Evolutionary conservation across 2,329 filamentous ascomycete genomes (phyloP), one percentile per base, ranked within the genome.

Genomic region (Trichoderma cornu-damae): DNA sequence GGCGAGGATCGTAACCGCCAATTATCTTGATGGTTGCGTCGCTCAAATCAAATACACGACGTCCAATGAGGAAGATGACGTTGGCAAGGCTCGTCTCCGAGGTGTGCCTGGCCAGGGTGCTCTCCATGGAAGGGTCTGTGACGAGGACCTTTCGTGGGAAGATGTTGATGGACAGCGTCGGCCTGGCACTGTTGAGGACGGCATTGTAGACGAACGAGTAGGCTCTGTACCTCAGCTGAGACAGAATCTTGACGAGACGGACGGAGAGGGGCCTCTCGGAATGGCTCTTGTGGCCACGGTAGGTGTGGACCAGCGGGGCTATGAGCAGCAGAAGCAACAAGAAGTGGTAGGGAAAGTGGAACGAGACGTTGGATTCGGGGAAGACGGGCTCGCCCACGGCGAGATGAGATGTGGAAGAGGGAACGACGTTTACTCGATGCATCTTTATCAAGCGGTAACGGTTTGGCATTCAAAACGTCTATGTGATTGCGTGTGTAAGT

Each of bases 51-150:
- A 70, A 69, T 5, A 70, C 61, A 1, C 67, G 63, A 11, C 63
- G 61, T 0, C 68, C 68, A 38, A 70, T 66, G 8, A 68, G 60
- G 9, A 66, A 65, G 4, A 70, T 64, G 38, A 69, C 64, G 38
- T 69, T 66, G 9, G 68, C 64, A 11, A 70, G 61, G 2, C 68
- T 69, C 3, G 66, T 70, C 14, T 70, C 67, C 1, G 59, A 62
- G 3, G 65, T 65, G 22, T 70, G 67, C 3, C 65, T 64, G 0
- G 67, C 61, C 2, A 70, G 62, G 1, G 59, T 57, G 26, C 65
- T 61, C 48, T 70, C 68, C 56, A 69, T 59, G 12, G 63, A 65
- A 12, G 68, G 68, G 42, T 65, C 59, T 4, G 62, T 67, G 14
- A 69, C 57, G 16, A 68, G 62, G 40, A 70, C 63, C 35, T 61